These are phyloP conservation scores for Ceratocystis alfenasii DNA, from an alignment of 2,329 filamentous ascomycete species.

Conservation along the genomic window DNA sequence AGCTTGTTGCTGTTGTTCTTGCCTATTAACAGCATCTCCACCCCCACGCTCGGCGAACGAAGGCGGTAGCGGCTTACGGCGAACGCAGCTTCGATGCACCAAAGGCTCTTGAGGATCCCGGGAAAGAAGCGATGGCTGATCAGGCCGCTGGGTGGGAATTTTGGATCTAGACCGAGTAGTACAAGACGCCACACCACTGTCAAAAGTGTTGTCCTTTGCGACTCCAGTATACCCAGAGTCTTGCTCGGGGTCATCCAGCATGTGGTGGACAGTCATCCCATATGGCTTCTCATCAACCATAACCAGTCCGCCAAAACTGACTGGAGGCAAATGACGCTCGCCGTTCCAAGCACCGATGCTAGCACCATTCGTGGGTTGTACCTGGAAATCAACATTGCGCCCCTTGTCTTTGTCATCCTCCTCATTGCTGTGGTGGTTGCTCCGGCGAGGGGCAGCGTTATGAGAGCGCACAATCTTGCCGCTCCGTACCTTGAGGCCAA, in stretches of 20 bases:
- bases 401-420: slow-evolving; percentile 30
- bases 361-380: slow-evolving; percentile 68
- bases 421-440: not conserved
- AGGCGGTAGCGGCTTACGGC: slow-evolving; percentile 14
- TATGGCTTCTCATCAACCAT: slow-evolving; percentile 73
- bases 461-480: slow-evolving; percentile 55
- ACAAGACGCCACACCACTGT: not conserved
- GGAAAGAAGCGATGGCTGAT: not conserved
- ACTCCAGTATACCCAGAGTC: slow-evolving; percentile 6
- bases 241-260: slow-evolving; percentile 61
- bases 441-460: slow-evolving; percentile 33
- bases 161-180: not conserved
- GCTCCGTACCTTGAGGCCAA: slow-evolving; percentile 58
- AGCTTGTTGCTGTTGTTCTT: not conserved
- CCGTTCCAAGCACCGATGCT: slow-evolving; percentile 87
- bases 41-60: not conserved
- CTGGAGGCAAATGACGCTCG: slow-evolving; percentile 74
- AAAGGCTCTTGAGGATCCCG: not conserved
- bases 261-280: slow-evolving; percentile 94
- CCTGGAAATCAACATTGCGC: slow-evolving; percentile 65
- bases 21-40: not conserved
- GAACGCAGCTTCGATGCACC: slow-evolving; percentile 14
- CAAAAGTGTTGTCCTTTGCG: slow-evolving; percentile 11
- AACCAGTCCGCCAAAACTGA: slow-evolving; percentile 80
- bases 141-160: no score